These are phyloP conservation scores for Tuber magnatum DNA, from an alignment of 495 filamentous ascomycete genomes.

Conservation along the genomic window DNA sequence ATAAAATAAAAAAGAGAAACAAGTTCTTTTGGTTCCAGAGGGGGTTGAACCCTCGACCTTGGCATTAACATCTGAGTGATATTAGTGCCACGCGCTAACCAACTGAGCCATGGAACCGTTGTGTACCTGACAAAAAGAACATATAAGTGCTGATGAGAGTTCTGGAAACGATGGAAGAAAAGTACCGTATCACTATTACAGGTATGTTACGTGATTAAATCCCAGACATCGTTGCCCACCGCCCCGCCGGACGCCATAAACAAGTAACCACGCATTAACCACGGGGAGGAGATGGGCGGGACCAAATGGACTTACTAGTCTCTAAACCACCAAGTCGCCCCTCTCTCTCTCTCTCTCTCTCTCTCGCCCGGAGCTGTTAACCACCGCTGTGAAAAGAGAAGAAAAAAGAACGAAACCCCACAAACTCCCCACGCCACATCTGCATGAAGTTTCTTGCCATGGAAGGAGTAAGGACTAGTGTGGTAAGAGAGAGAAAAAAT, in stretches of 20 bases:
- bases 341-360: too few species aligned
- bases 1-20: background rate
- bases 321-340: background rate
- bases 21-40: constrained; percentile 32
- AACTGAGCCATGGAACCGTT: constrained; percentile 36
- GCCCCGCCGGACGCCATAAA: background rate
- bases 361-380: background rate
- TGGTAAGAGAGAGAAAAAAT: background rate
- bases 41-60: constrained; percentile 36
- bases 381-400: background rate
- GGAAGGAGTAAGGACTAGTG: background rate
- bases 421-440: background rate
- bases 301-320: background rate
- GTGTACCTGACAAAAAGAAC: background rate
- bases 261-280: background rate
- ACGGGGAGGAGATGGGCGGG: background rate
- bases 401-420: background rate
- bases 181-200: background rate
- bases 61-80: constrained; percentile 27
- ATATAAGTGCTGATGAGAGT: background rate
- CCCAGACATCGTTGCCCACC: background rate
- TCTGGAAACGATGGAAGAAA: background rate
- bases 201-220: background rate
- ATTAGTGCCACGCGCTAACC: constrained; percentile 37
- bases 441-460: background rate